Conservation (phyloP, 768 basidiomycete genomes). For the Thelephora aurantiotincta region DNA sequence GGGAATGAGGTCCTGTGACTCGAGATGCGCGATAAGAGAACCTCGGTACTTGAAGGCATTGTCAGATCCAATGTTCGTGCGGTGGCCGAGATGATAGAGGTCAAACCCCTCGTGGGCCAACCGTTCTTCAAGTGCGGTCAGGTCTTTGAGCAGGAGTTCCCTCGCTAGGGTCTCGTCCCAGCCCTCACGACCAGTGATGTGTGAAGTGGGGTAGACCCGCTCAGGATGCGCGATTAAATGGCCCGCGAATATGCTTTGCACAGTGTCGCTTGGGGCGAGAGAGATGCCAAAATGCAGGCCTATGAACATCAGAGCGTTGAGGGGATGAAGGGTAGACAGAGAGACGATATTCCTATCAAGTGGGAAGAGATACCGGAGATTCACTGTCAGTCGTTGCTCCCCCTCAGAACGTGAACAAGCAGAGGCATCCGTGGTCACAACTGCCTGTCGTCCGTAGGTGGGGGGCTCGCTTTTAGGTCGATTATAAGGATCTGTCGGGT, state of each 20-base stretch:
- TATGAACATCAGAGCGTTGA: conserved; percentile 39
- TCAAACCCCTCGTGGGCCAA: conserved; percentile 28
- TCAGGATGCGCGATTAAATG: too few species aligned
- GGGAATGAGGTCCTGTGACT: conserved; percentile 19
- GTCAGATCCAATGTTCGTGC: conserved; percentile 16
- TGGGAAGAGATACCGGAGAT: conserved; percentile 40
- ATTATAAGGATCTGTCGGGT: conserved; percentile 10
- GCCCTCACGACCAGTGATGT: conserved; percentile 15
- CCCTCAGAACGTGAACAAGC: conserved; percentile 1
- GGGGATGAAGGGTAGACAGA: conserved; percentile 29
- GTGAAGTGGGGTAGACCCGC: conserved; percentile 26
- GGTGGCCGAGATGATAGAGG: conserved; percentile 35
- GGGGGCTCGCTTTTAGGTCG: too few species aligned
- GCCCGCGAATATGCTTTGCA: conserved; percentile 37
- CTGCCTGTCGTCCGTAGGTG: too few species aligned
- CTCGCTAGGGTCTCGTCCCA: conserved; percentile 22
- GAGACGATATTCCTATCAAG: conserved; percentile 39
- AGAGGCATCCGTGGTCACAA: background rate
- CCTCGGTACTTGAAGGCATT: conserved; percentile 19
- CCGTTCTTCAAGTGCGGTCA: conserved; percentile 26
- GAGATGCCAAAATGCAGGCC: conserved; percentile 33
- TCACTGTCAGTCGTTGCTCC: conserved; percentile 30
- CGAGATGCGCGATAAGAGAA: conserved; percentile 15
- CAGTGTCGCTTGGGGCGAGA: conserved; percentile 33
- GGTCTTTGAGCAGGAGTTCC: too few species aligned